Evolutionary conservation across 257 asterid species (phyloP), one percentile per base, ranked within the genome.

Genomic region (Mitragyna speciosa): DNA sequence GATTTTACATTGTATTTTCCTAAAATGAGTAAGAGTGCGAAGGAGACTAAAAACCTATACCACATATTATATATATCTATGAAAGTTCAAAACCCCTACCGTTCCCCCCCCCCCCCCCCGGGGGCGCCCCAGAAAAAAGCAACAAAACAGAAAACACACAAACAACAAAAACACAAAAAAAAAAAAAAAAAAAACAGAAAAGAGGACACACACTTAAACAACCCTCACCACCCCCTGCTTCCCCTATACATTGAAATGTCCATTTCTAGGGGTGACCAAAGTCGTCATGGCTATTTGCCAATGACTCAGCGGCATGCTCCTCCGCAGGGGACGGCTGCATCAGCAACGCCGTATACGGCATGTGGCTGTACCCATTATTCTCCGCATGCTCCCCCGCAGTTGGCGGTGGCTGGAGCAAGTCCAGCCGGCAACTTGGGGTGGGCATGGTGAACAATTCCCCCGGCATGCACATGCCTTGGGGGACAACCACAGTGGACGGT

Each of bases 291-390:
- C 17, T 36, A 14, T 72, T 64, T 2, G 59, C 12, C 6, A 24
- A 15, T 24, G 76, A 72, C 39, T 80, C 83, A 16, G n/a, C 75
- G 36, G 31, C 75, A 41, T 80, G 88, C 30, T 84, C 93, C 58
- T 84, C 93, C 70, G 1, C 83, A 79, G 87, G 80, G 76, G 84
- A 82, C 75, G 93, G 91, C 73, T 94, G 92, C 89, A 88, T 61
- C 83, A 94, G 89, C 89, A 92, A 48, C 51, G 93, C 85, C 63
- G 94, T 91, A 75, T 92, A 90, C 20, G 96, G 92, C 96, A 92
- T 90, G 63, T 89, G 89, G 67, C 87, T 87, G 71, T 76, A 89
- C 30, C 80, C 85, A 61, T 79, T 82, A 36, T n/a, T 63, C 0
- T 74, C 79, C 3, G 87, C 39, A 73, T 83, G 86, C 70, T 85